Evolutionary conservation across 1,284 basidiomycete genomes (phyloP).

Genomic region (Trametes hirsuta): DNA sequence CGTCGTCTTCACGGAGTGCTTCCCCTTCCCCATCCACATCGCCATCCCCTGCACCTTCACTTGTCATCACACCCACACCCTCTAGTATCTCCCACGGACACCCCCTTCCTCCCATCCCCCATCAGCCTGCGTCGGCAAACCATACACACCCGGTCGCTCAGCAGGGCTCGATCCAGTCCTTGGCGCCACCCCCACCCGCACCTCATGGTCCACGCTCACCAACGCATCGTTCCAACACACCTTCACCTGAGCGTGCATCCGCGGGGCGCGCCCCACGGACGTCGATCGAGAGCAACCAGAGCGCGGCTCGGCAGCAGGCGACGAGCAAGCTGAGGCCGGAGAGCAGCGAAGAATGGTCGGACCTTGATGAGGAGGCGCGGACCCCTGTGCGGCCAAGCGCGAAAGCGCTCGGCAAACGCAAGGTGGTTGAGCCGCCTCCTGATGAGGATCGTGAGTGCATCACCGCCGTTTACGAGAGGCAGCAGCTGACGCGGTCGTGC

Average conservation of each 20-base stretch:
- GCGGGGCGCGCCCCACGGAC: conserved; percentile 9
- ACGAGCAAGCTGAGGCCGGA: conserved; percentile 18
- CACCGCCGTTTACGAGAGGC: neutral
- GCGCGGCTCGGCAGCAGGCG: conserved; percentile 9
- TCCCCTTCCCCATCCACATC: conserved; percentile 43
- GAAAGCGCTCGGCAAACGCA: conserved; percentile 81
- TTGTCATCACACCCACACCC: conserved; percentile 33
- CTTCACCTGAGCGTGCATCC: conserved; percentile 46
- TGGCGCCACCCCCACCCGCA: conserved; percentile 66
- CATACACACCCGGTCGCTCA: conserved; percentile 20
- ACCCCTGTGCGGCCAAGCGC: conserved; percentile 61
- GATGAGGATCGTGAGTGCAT: conserved; percentile 48
- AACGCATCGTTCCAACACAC: conserved; percentile 55
- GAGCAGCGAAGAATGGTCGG: conserved; percentile 19
- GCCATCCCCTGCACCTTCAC: conserved; percentile 40
- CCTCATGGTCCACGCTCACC: conserved; percentile 73
- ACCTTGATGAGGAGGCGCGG: conserved; percentile 25
- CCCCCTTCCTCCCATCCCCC: conserved; percentile 42
- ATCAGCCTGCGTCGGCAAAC: conserved; percentile 18
- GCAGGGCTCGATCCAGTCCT: conserved; percentile 37
- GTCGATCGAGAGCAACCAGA: conserved; percentile 24
- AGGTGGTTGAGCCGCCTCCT: conserved; percentile 48
- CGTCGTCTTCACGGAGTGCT: conserved; percentile 43
- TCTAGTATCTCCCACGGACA: conserved; percentile 31
- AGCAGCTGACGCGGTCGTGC: conserved; percentile 1